Base-by-base conservation (phyloP, 257 asterid species). In the Gentiana straminea region DNA sequence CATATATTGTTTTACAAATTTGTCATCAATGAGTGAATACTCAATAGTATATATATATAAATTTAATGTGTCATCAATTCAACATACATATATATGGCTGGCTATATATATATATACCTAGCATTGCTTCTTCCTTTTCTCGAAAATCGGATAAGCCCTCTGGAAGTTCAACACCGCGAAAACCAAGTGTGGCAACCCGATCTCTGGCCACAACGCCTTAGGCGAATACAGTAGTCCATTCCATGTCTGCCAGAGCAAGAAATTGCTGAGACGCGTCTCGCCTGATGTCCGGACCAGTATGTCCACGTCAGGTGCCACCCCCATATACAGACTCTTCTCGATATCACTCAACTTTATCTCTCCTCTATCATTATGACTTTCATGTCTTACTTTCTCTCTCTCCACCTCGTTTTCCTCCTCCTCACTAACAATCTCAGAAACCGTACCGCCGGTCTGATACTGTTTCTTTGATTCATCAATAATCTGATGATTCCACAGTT, bases 181-280 rank as follows among this genome's bases (percentile, higher is more conserved):
- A 52, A 84, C 77, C 35, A 90, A 60, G 65, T 86, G 94, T 10
- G 74, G 51, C 60, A 86, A 68, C 8, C 94, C 93, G 41, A 84
- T 66, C 75, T 86, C 94, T 35, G 96, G 96, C 89, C 94, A 84
- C 61, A 84, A 60, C 0, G 80, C 96, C 36, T 55, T 48, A 0
- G 96, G 92, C 0, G 88, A 73, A 58, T 82, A 77, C 70, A 86
- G 53, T 5, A 83, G 58, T 13, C 90, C 64, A 48, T 68, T 78
- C 15, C 91, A 57, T 34, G 91, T 84, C 72, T 84, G 94, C 97
- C 94, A 86, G 8, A 81, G 75, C 2, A 86, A 78, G 66, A 82
- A 84, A 63, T 82, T 82, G 78, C 96, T 87, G 33, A 84, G 73
- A n/a, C 80, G 63, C 3, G 76, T 64, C 60, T 63, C 81, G 2